Evolutionary conservation across 129 eudicot species (phyloP).

Genomic region (Escallonia herrerae): DNA sequence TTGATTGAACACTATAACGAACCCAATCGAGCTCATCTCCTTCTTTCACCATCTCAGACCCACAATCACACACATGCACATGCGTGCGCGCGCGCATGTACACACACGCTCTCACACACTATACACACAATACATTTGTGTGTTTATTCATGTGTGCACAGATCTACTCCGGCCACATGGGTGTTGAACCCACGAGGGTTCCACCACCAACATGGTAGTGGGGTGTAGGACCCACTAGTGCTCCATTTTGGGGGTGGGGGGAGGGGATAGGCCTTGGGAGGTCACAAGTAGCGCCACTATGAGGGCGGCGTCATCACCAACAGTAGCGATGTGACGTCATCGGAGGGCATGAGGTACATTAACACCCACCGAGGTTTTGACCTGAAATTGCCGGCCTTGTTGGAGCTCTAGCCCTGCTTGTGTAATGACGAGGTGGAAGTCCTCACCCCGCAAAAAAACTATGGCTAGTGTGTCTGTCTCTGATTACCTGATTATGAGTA

Average conservation of each 20-base stretch:
- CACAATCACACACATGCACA: too few relatives aligned
- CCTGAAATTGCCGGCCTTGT: slow-evolving; percentile 27
- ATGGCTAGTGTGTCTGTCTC: too few relatives aligned
- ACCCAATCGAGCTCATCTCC: too few relatives aligned
- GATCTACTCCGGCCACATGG: too few relatives aligned
- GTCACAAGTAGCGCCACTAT: slow-evolving; percentile 53
- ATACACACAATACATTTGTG: too few relatives aligned
- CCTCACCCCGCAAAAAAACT: slow-evolving; percentile 8
- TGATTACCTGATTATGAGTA: too few relatives aligned
- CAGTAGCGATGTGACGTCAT: slow-evolving; percentile 25
- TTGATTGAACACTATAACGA: too few relatives aligned
- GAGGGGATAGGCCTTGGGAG: slow-evolving; percentile 61
- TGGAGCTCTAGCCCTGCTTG: slow-evolving; percentile 15
- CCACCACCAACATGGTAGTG: slow-evolving; percentile 6
- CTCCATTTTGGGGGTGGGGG: slow-evolving; percentile 45
- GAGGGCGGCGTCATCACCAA: slow-evolving; percentile 24
- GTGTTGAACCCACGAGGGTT: background rate
- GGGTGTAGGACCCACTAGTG: slow-evolving; percentile 42
- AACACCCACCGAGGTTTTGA: slow-evolving; percentile 25
- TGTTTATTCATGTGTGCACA: too few relatives aligned
- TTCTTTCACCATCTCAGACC: too few relatives aligned
- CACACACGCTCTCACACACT: too few relatives aligned
- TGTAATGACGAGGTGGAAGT: slow-evolving; percentile 27
- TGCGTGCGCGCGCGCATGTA: too few relatives aligned
- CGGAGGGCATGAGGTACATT: slow-evolving; percentile 50